Evolutionary conservation across 2,329 filamentous ascomycete species (phyloP).

Genomic region (Mycocentrospora acerina): DNA sequence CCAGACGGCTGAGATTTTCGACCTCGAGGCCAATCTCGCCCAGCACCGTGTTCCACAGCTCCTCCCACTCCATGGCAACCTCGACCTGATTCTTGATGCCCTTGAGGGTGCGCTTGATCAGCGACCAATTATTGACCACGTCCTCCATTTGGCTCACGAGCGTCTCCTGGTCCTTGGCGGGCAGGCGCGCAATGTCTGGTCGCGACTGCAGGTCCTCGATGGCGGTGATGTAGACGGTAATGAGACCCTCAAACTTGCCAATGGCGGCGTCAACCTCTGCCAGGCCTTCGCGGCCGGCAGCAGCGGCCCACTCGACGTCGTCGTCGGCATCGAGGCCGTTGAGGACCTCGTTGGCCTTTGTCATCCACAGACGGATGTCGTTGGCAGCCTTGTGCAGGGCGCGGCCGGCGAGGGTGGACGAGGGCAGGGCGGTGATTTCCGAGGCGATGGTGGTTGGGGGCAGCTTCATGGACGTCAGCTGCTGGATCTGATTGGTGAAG

Average conservation of each 20-base stretch:
- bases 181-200: slow-evolving; percentile 70
- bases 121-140: slow-evolving; percentile 80
- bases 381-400: slow-evolving; percentile 85
- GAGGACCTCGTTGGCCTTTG: slow-evolving; percentile 87
- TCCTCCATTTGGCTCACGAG: slow-evolving; percentile 88
- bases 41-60: slow-evolving; percentile 90
- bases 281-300: slow-evolving; percentile 79
- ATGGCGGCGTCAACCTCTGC: slow-evolving; percentile 71
- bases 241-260: slow-evolving; percentile 79
- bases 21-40: slow-evolving; percentile 91
- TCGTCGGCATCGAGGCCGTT: slow-evolving; percentile 89
- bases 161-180: slow-evolving; percentile 68
- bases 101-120: slow-evolving; percentile 75
- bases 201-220: slow-evolving; percentile 88
- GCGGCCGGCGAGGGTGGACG: slow-evolving; percentile 77
- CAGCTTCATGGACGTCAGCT: slow-evolving; percentile 85
- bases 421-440: slow-evolving; percentile 81
- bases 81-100: slow-evolving; percentile 88
- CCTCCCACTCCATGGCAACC: slow-evolving; percentile 98
- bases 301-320: slow-evolving; percentile 94
- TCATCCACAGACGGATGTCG: slow-evolving; percentile 92
- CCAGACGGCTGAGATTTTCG: slow-evolving; percentile 73
- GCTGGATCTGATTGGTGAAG: slow-evolving; percentile 88
- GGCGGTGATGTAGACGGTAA: slow-evolving; percentile 90
- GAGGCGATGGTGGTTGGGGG: slow-evolving; percentile 83